These are phyloP conservation scores for Serendipita sp. DNA, from an alignment of 768 basidiomycete genomes.

Conservation along the genomic window DNA sequence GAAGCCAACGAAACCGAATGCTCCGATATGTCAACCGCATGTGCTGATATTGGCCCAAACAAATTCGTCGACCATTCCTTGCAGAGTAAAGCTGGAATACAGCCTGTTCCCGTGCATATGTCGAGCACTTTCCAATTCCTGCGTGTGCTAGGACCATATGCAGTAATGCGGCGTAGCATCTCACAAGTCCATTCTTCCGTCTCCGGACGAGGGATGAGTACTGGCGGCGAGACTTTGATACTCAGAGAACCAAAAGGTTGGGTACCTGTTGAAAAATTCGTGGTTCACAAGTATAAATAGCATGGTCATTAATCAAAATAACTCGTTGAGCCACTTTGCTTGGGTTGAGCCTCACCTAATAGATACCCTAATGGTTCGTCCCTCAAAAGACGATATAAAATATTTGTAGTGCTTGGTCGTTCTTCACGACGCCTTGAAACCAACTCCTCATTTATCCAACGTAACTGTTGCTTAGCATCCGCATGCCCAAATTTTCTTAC, in stretches of 20 bases:
- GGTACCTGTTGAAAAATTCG: constrained; percentile 32
- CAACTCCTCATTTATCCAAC: not conserved
- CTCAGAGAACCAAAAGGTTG: constrained; percentile 79
- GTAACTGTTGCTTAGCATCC: not conserved
- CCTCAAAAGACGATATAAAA: not conserved
- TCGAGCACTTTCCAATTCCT: constrained; percentile 45
- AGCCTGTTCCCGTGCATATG: constrained; percentile 86
- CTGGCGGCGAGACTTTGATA: constrained; percentile 57
- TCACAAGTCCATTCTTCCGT: constrained; percentile 70
- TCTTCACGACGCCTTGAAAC: not conserved
- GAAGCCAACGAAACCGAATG: constrained; percentile 14
- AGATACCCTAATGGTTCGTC: not conserved
- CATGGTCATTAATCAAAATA: too few species aligned
- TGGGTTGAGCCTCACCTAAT: too few species aligned
- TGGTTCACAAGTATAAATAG: not conserved
- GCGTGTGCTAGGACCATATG: constrained; percentile 15
- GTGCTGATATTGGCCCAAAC: constrained; percentile 31
- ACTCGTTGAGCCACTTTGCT: too few species aligned
- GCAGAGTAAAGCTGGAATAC: constrained; percentile 76
- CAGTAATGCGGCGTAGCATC: constrained; percentile 24
- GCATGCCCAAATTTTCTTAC: not conserved
- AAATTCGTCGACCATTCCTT: constrained; percentile 34
- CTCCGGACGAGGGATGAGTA: constrained; percentile 89
- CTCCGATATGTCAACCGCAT: constrained; percentile 52
- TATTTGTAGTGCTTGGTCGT: not conserved